A percentile compares a stretch with the other conserved stretches of the same genome.
phyloP scores from a whole-genome alignment of 257 asterid genomes.

The Plantago major region DNA sequence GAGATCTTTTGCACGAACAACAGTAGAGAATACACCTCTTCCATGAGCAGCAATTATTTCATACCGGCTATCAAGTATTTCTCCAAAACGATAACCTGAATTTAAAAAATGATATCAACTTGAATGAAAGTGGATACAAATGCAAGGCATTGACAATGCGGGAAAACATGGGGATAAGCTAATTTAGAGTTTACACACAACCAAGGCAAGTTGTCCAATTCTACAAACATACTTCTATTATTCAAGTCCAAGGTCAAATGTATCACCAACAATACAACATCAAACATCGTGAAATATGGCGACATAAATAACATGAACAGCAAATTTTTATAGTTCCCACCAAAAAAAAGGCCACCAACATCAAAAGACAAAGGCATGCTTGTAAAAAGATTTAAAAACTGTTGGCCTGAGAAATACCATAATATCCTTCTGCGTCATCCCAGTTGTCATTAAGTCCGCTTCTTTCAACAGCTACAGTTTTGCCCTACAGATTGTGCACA shows the following conservation, averaged over 20 bases:
- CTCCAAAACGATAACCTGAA: slow-evolving; percentile 93
- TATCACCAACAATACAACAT: no score
- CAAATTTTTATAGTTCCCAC: no score
- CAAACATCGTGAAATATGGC: background rate
- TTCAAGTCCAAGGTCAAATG: no score
- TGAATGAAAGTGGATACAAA: no score
- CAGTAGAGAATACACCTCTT: slow-evolving; percentile 94
- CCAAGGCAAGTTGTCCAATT: no score
- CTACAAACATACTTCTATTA: no score
- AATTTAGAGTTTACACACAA: no score
- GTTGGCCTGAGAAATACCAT: slow-evolving; percentile 45
- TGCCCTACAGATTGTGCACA: slow-evolving; percentile 38
- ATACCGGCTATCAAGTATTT: slow-evolving; percentile 80
- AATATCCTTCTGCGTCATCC: slow-evolving; percentile 98
- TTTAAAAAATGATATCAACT: no score
- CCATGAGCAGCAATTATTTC: slow-evolving; percentile 99
- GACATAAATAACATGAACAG: background rate
- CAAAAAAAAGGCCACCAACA: no score
- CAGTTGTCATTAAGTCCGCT: slow-evolving; percentile 84
- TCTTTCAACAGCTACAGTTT: slow-evolving; percentile 66
- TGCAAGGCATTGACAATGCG: no score
- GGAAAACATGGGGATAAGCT: no score
- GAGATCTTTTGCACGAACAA: slow-evolving; percentile 97
- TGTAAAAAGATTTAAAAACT: background rate
- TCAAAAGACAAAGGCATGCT: no score